phyloP scores from a whole-genome alignment of 2,329 filamentous ascomycete genomes.

The Hypomyces rosellus region DNA sequence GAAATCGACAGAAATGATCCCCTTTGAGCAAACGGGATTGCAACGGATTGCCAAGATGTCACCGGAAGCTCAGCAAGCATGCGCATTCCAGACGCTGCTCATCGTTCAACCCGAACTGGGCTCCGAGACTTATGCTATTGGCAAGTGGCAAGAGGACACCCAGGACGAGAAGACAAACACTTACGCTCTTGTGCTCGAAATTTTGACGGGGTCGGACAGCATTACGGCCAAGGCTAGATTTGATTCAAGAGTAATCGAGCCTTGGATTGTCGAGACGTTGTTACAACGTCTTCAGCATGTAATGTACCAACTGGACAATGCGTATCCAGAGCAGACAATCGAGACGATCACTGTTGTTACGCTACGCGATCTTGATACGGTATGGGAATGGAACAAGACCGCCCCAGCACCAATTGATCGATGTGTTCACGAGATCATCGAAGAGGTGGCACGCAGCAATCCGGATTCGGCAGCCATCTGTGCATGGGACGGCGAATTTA shows the following conservation, averaged over 20 bases:
- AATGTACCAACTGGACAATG: no score
- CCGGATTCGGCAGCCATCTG: conserved; percentile 14
- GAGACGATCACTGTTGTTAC: no score
- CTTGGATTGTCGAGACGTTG: background rate
- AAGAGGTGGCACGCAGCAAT: background rate
- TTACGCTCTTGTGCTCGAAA: conserved; percentile 1
- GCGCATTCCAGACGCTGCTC: conserved; percentile 16
- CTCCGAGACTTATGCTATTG: background rate
- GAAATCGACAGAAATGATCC: conserved; percentile 15
- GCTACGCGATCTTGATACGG: no score
- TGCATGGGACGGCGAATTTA: conserved; percentile 18
- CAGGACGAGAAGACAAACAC: background rate
- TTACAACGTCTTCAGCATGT: no score
- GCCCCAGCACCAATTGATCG: no score
- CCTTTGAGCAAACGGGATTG: conserved; percentile 20
- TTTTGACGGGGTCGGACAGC: background rate
- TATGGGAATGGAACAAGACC: no score
- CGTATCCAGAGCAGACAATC: no score
- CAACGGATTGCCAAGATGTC: conserved; percentile 18
- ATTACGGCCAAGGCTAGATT: background rate
- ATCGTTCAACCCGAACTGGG: conserved; percentile 20
- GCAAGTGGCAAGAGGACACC: background rate
- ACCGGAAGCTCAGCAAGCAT: conserved; percentile 3
- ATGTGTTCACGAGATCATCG: background rate
- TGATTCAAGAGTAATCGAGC: no score